Base-by-base conservation (phyloP, 2,329 filamentous ascomycete genomes). In the Lanzia echinophila region DNA sequence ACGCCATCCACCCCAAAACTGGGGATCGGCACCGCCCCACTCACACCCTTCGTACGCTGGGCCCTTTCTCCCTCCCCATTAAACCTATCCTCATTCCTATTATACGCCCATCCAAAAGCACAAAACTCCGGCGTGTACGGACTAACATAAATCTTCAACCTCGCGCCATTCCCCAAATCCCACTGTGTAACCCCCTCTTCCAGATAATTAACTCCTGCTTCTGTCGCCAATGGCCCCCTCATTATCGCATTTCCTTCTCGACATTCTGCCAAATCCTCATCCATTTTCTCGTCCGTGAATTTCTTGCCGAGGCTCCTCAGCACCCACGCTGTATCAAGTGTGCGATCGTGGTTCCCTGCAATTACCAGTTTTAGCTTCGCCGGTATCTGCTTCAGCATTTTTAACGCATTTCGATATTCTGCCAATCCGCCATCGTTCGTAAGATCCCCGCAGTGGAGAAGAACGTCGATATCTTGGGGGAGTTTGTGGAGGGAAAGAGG, bases 331-430 rank as follows among this genome's bases (percentile, higher is more conserved):
- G 79, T 79, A 13, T 77, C 68, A 1, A 84, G 70, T 4, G 73
- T 76, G 36, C 81, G 70, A 60, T 84, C 81, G 66, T 84, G 81
- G 60, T 84, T 84, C 0, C 82, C 82, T 0, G 81, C 75, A 55
- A 84, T 83, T 12, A 84, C 75, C 19, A 84, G 70, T 60, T 83
- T 84, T 6, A 84, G 65, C 13, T 75, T 72, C 3, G 80, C 80
- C 10, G 76, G 67, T 31, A 79, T 72, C 1, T 60, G 58, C 15
- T 15, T 15, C 2, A 62, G 19, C 47, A 62, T 53, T 33, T 47
- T 19, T 1, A 72, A 36, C 8, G 65, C 57, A 1, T 58, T 47
- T 11, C 58, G 49, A 53, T 67, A 69, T 32, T 69, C 59, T 2
- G 48, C n/a, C 0, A 66, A 38, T 2, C 10, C n/a, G 2, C 63